These are phyloP conservation scores for Leishmania aethiopica DNA, from an alignment of 208 protist species.

Conservation along the genomic window DNA sequence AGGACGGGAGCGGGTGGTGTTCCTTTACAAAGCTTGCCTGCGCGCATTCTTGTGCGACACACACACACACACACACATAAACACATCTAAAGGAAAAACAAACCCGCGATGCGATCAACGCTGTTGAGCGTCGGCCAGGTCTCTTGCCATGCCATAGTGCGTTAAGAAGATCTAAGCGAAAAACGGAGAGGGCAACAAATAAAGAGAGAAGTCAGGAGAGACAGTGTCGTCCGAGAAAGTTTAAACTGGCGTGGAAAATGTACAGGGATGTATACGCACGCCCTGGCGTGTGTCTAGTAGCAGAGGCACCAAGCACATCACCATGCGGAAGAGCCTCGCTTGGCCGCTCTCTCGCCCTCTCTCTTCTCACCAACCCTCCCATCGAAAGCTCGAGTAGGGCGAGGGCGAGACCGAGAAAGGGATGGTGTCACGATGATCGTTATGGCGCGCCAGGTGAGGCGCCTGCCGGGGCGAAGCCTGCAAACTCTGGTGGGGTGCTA, in stretches of 20 bases:
- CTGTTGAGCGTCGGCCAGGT: not conserved
- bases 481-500: slow-evolving; percentile 78
- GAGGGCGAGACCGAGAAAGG: not conserved
- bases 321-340: too few relatives aligned
- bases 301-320: too few relatives aligned
- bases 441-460: slow-evolving; percentile 2
- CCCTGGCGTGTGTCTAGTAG: too few relatives aligned
- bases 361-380: not conserved
- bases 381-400: not conserved
- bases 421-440: not conserved
- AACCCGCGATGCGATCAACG: not conserved
- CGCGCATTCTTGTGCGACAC: not conserved
- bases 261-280: too few relatives aligned
- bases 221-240: not conserved
- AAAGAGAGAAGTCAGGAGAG: not conserved
- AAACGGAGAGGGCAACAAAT: not conserved
- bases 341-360: not conserved
- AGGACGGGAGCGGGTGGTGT: not conserved
- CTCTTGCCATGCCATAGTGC: not conserved
- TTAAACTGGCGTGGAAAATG: not conserved
- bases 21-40: not conserved
- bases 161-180: not conserved
- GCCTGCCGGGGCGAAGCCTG: slow-evolving; percentile 43
- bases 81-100: not conserved
- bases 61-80: too few relatives aligned